Conservation (phyloP, 352 stramenopile genomes). For the Peronosclerospora sorghi region DNA sequence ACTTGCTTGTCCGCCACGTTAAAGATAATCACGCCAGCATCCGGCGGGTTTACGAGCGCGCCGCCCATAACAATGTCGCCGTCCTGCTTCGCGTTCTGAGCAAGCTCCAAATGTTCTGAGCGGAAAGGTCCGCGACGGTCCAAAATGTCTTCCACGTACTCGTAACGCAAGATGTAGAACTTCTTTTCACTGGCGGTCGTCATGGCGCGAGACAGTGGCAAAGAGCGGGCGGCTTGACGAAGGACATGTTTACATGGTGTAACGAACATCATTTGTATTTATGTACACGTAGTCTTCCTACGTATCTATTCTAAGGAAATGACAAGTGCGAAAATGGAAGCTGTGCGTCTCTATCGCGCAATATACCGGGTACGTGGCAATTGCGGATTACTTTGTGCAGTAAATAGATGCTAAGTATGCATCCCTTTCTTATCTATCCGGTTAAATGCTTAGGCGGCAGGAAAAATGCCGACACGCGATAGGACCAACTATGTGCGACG, state of each 20-base stretch:
- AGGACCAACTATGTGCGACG: constrained; percentile 53
- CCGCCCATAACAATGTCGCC: constrained; percentile 59
- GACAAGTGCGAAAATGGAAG: constrained; percentile 25
- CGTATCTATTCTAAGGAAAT: too few relatives aligned
- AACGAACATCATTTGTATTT: too few relatives aligned
- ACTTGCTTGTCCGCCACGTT: constrained; percentile 37
- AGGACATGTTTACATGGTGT: constrained; percentile 3
- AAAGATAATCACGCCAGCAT: constrained; percentile 59
- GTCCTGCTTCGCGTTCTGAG: constrained; percentile 35
- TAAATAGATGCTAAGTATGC: background rate
- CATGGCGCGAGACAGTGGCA: constrained; percentile 21
- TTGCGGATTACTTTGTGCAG: background rate
- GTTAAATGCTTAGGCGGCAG: constrained; percentile 27
- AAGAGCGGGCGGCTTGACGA: constrained; percentile 6
- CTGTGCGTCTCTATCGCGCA: constrained; percentile 51
- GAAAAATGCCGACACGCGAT: constrained; percentile 56
- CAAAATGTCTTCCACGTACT: constrained; percentile 66
- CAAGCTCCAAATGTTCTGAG: constrained; percentile 43
- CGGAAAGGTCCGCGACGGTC: constrained; percentile 63
- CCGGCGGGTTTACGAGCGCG: constrained; percentile 50
- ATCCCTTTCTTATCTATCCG: background rate
- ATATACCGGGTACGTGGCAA: constrained; percentile 53
- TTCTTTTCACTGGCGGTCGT: constrained; percentile 37
- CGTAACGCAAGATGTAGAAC: constrained; percentile 61
- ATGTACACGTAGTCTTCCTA: too few relatives aligned